Percentiles rank a stretch among this genome's conserved stretches.
Evolutionary conservation across 2,329 filamentous ascomycete species (phyloP).

Genomic region (Pseudogymnoascus sp.): DNA sequence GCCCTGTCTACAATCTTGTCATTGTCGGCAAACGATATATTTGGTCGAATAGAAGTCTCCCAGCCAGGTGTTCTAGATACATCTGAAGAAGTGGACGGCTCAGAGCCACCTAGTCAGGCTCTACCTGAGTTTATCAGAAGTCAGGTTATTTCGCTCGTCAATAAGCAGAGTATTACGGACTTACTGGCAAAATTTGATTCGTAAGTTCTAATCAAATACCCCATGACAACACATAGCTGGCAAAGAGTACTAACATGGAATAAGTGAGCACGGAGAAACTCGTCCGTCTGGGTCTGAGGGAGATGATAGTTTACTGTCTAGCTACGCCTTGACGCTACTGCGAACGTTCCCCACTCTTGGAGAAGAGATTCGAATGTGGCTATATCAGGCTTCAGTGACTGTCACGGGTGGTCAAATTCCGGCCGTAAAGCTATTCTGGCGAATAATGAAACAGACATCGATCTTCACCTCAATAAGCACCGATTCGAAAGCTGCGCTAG

Average conservation of each 20-base stretch:
- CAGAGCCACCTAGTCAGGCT: slow-evolving; percentile 16
- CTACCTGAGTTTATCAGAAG: slow-evolving; percentile 52
- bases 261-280: slow-evolving; percentile 13
- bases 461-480: slow-evolving; percentile 48
- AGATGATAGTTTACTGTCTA: slow-evolving; percentile 67
- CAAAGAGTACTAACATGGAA: slow-evolving; percentile 17
- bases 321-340: slow-evolving; percentile 77
- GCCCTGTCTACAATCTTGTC: slow-evolving; percentile 48
- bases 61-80: slow-evolving; percentile 34
- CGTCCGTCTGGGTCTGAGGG: slow-evolving; percentile 21
- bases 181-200: slow-evolving; percentile 25
- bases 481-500: slow-evolving; percentile 50
- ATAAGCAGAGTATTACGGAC: slow-evolving; percentile 62
- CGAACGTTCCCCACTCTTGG: slow-evolving; percentile 73
- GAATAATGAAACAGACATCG: slow-evolving; percentile 48
- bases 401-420: slow-evolving; percentile 39
- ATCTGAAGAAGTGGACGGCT: slow-evolving; percentile 19
- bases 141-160: slow-evolving; percentile 63
- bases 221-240: background rate
- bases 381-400: slow-evolving; percentile 59
- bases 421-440: slow-evolving; percentile 80
- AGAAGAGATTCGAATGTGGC: slow-evolving; percentile 89
- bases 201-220: background rate
- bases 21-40: slow-evolving; percentile 42
- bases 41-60: slow-evolving; percentile 35